Base-by-base conservation (phyloP, 192 early-diverging fungal genomes). In the Allomyces macrogynus region DNA sequence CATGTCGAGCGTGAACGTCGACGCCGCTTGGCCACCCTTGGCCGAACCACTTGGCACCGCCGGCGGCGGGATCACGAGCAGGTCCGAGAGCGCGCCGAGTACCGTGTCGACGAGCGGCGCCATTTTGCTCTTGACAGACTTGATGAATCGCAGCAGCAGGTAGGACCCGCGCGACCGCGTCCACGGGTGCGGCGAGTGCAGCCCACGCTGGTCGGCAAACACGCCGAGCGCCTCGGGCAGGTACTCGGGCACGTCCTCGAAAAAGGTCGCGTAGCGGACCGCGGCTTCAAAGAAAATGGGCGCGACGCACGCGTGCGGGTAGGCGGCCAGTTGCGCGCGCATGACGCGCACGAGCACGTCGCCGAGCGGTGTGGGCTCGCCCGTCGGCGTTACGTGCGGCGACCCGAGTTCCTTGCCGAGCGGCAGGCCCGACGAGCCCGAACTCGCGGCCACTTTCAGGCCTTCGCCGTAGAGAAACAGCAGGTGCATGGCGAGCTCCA, bases 111-210 rank as follows among this genome's bases (percentile, higher is more conserved):
- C 32, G 60, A 32, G 32, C 24, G 64, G 64, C 4, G 43, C 64
- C 18, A 65, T 60, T 65, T 65, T 25, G 14, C 18, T 0, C 18
- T 65, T 65, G 24, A 65, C 60, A 4, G 24, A 4, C 26, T 65
- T 65, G 18, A 65, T 27, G 60, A 65, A 65, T 26, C 64, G 44
- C 18, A 23, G 23, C 24, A 65, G 60, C 25, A 65, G 22, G 26
- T 65, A 65, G 4, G 49, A 14, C 49, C 16, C 49, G 49, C 49
- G 49, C 16, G 49, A 20, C 16, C 49, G 49, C 49, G 49, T 20
- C 32, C 32, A 40, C 32, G 32, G 32, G 32, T 40, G 32, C 32
- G 32, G 32, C 32, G 32, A 40, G 32, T 40, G 32, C 16, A 57
- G 3, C 49, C 49, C 49, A 3, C 16, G 16, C 12, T 57, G 49